Conservation (phyloP, 1,284 basidiomycete species). For the Abortiporus biennis region DNA sequence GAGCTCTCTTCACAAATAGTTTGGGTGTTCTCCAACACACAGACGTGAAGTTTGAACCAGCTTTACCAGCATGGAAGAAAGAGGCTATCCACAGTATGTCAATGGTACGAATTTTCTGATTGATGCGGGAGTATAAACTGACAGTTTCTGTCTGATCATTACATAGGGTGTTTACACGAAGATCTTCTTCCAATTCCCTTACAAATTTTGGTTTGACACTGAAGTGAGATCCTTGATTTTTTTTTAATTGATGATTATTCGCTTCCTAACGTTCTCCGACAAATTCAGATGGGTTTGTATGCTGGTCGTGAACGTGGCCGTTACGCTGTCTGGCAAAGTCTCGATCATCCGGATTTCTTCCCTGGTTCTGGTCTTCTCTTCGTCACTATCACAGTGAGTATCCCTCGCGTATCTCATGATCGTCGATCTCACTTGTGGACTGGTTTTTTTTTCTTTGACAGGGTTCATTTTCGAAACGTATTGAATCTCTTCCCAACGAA, state of each 20-base stretch:
- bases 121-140: not conserved
- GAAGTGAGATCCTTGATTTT: slow-evolving; percentile 34
- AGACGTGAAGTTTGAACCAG: slow-evolving; percentile 50
- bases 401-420: not conserved
- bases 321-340: slow-evolving; percentile 67
- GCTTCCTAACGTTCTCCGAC: too few species aligned
- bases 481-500: slow-evolving; percentile 44
- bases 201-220: slow-evolving; percentile 66
- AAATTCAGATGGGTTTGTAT: slow-evolving; percentile 51
- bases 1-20: slow-evolving; percentile 3
- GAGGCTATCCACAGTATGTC: slow-evolving; percentile 62
- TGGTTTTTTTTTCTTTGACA: slow-evolving; percentile 50
- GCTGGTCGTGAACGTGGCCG: slow-evolving; percentile 57
- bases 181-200: slow-evolving; percentile 60
- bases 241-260: too few species aligned
- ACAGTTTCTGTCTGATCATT: not conserved
- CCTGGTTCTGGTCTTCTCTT: slow-evolving; percentile 59
- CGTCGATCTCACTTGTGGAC: not conserved
- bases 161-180: slow-evolving; percentile 57
- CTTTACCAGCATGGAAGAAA: slow-evolving; percentile 55
- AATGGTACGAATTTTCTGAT: slow-evolving; percentile 38
- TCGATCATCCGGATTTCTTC: slow-evolving; percentile 55
- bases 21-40: slow-evolving; percentile 57
- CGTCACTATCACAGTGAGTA: slow-evolving; percentile 56
- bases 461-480: slow-evolving; percentile 53